Evolutionary conservation across 805 yeast genomes (phyloP).

Genomic region (Teunomyces aglyptinius): DNA sequence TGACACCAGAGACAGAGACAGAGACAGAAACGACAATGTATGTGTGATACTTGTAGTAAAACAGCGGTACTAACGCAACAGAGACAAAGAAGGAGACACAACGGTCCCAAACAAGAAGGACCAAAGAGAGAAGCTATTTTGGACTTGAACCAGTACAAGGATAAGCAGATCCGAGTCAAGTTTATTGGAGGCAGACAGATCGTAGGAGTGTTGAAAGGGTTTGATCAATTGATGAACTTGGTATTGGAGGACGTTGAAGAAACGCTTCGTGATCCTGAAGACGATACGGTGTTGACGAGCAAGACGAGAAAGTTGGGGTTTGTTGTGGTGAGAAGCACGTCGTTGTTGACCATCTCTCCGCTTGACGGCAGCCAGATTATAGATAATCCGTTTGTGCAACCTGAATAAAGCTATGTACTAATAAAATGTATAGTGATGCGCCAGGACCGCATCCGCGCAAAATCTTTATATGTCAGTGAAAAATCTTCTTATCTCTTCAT

Average conservation of each 20-base stretch:
- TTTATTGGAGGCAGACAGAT: slow-evolving; percentile 84
- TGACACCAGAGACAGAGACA: slow-evolving; percentile 6
- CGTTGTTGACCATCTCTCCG: slow-evolving; percentile 71
- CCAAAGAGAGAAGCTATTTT: slow-evolving; percentile 91
- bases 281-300: slow-evolving; percentile 50
- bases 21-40: slow-evolving; percentile 5
- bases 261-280: slow-evolving; percentile 64
- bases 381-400: slow-evolving; percentile 59
- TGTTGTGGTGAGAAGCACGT: slow-evolving; percentile 85
- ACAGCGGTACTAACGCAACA: neutral
- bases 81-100: slow-evolving; percentile 20
- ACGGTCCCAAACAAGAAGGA: slow-evolving; percentile 46
- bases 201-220: slow-evolving; percentile 80
- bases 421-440: neutral
- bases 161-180: slow-evolving; percentile 69
- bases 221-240: slow-evolving; percentile 75
- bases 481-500: neutral
- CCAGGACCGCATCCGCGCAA: slow-evolving; percentile 3
- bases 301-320: slow-evolving; percentile 69
- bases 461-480: neutral
- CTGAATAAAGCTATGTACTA: slow-evolving; percentile 4
- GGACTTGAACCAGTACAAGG: slow-evolving; percentile 74
- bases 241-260: slow-evolving; percentile 74
- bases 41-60: neutral
- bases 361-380: slow-evolving; percentile 68